A percentile compares a stretch with the other conserved stretches of the same genome.
Evolutionary conservation across 2,329 filamentous ascomycete species (phyloP).

Genomic region (Cercospora beticola): DNA sequence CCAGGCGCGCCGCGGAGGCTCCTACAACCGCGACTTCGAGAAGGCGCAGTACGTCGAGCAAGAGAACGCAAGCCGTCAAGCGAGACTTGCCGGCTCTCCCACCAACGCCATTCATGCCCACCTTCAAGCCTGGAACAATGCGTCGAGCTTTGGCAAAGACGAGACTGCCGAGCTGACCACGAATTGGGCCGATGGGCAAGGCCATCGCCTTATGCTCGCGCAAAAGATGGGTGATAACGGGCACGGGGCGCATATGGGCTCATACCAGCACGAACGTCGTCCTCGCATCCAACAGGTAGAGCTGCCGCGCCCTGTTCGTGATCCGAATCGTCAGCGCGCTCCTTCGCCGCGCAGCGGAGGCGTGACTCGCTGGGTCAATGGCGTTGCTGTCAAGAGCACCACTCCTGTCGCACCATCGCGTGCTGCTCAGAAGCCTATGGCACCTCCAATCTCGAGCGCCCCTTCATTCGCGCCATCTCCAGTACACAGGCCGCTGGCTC

Average conservation of each 20-base stretch:
- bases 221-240: background rate
- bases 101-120: background rate
- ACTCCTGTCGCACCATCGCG: background rate
- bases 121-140: conserved; percentile 15
- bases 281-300: background rate
- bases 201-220: conserved; percentile 20
- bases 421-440: background rate
- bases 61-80: background rate
- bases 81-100: background rate
- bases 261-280: background rate
- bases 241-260: background rate
- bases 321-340: conserved; percentile 1
- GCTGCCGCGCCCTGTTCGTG: background rate
- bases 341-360: conserved; percentile 8
- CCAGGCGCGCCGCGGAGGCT: background rate
- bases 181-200: conserved; percentile 23
- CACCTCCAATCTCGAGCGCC: background rate
- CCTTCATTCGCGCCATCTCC: background rate
- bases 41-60: background rate
- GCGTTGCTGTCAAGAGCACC: background rate
- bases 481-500: background rate
- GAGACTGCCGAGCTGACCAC: conserved; percentile 13
- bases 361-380: background rate
- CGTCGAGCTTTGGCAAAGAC: conserved; percentile 18
- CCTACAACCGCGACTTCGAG: background rate